These are phyloP conservation scores for Rubus parviflorus DNA, from an alignment of 306 rosid species.

Conservation along the genomic window DNA sequence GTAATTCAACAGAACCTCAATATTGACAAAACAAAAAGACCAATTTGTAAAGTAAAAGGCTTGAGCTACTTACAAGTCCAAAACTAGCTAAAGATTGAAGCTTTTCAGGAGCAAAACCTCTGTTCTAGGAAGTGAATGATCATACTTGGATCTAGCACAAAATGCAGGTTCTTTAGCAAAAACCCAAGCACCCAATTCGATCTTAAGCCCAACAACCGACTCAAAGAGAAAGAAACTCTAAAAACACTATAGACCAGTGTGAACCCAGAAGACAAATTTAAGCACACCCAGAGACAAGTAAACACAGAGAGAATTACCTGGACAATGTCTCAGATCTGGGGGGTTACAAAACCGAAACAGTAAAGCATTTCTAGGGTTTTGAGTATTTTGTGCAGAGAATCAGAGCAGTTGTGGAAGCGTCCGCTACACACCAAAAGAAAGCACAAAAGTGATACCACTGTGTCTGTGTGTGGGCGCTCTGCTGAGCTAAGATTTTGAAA, in stretches of 20 bases:
- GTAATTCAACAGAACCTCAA: conserved; percentile 24
- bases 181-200: conserved; percentile 25
- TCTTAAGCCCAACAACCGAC: conserved; percentile 1
- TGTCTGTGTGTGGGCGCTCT: conserved; percentile 11
- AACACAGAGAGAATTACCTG: conserved; percentile 16
- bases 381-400: conserved; percentile 14
- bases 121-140: conserved; percentile 5
- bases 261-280: conserved; percentile 8
- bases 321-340: conserved; percentile 50
- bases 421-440: conserved; percentile 39
- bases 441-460: conserved; percentile 11
- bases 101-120: conserved; percentile 22
- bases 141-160: conserved; percentile 36
- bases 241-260: background rate
- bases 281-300: conserved; percentile 3
- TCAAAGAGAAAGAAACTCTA: background rate
- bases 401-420: conserved; percentile 27
- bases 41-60: background rate
- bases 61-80: conserved; percentile 23
- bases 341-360: conserved; percentile 21
- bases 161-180: conserved; percentile 42
- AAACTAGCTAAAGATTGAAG: conserved; percentile 16
- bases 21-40: background rate
- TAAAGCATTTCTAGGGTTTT: conserved; percentile 43
- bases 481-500: conserved; percentile 30